Evolutionary conservation across 2,329 filamentous ascomycete genomes (phyloP), one percentile per base, ranked within the genome.

Genomic region (Fusarium cyanostomum): DNA sequence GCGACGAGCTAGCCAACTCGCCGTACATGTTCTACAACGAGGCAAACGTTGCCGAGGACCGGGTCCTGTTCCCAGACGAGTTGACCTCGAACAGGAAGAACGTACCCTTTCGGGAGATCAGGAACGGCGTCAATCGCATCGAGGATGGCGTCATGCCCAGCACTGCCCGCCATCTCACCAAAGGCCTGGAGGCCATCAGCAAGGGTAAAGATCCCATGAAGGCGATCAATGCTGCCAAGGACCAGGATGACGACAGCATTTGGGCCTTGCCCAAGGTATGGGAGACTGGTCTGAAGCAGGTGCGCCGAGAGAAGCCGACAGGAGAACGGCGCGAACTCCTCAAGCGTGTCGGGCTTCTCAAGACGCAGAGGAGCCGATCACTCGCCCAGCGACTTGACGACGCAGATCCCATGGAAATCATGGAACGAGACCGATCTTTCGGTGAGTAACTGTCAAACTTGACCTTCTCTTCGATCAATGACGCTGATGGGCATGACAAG

Each of bases 11-110:
- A 9, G 41, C 37, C 6, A 10, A 26, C 3, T 52, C 45, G 0
- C 55, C 56, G 2, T 72, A 73, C 42, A 46, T 67, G 43, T 73
- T 73, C 50, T 73, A 73, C 42, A 73, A 66, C 49, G 39, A 67
- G 7, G 67, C 54, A 10, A 69, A 71, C 15, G 42, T 39, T 2
- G 56, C 38, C 4, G 71, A 73, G 35, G 72, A 73, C 8, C 50
- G 37, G 3, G 42, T 73, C 7, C 28, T 73, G 12, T 73, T 73
- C 9, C 70, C 71, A 0, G 64, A 73, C 5, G 71, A 73, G 24
- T 18, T 60, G 0, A 38, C 7, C 3, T 53, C 59, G 1, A 42
- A 59, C 2, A 70, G 41, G 13, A 35, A 61, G 7, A 66, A 24
- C 3, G 57, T 59, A 4, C 56, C 63, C 1, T 73, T 73, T 28